A percentile compares a stretch with the other conserved stretches of the same genome.
These are phyloP conservation scores for Anisogramma anomala DNA, from an alignment of 2,329 filamentous ascomycete species.

Conservation along the genomic window DNA sequence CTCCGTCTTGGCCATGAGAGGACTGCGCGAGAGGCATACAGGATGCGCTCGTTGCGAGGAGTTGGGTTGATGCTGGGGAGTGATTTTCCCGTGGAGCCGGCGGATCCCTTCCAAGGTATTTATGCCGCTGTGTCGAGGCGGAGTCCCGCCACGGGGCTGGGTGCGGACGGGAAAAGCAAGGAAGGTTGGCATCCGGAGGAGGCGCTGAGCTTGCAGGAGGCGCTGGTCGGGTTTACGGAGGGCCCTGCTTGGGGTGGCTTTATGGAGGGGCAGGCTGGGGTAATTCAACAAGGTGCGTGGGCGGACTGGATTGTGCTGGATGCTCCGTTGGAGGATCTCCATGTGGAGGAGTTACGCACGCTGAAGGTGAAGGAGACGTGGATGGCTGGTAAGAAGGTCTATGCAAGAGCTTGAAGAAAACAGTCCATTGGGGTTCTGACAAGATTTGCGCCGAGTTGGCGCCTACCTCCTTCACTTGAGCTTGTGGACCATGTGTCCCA, in stretches of 20 bases:
- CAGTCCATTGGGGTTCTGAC: background rate
- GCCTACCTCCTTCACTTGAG: conserved; percentile 5
- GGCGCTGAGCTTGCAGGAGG: conserved; percentile 45
- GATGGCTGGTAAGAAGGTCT: conserved; percentile 48
- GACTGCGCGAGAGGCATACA: conserved; percentile 47
- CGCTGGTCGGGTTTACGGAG: conserved; percentile 49
- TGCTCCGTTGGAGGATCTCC: conserved; percentile 37
- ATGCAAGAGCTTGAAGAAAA: conserved; percentile 20
- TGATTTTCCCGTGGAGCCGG: conserved; percentile 62
- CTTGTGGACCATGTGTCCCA: conserved; percentile 12
- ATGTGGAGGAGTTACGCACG: conserved; percentile 40
- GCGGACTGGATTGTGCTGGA: conserved; percentile 65
- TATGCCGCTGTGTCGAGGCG: conserved; percentile 55
- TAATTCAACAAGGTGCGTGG: conserved; percentile 47
- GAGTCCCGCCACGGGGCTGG: conserved; percentile 43
- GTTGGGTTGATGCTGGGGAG: conserved; percentile 48
- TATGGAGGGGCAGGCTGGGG: conserved; percentile 45
- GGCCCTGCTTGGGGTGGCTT: conserved; percentile 49
- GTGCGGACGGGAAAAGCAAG: conserved; percentile 30
- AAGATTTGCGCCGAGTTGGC: background rate
- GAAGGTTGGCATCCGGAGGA: conserved; percentile 50
- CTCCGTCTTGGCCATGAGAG: conserved; percentile 45
- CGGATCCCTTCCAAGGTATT: conserved; percentile 55
- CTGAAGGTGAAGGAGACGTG: conserved; percentile 55
- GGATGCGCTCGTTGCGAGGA: conserved; percentile 51